Base-by-base conservation (phyloP, 2,329 filamentous ascomycete genomes). In the Lithohypha guttulata region DNA sequence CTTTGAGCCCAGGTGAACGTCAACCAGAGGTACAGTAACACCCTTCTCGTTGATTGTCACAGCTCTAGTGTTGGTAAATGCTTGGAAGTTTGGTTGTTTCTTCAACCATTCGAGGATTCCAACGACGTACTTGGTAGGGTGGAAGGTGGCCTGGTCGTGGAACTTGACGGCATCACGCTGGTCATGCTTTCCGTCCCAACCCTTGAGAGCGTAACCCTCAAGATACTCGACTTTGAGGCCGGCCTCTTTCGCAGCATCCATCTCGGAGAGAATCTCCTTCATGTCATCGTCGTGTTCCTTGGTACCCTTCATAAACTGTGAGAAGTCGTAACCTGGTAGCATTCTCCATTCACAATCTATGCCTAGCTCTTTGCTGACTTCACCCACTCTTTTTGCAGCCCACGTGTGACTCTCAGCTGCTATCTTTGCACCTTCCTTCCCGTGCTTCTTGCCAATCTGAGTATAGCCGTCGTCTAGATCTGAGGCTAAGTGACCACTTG, bases 341-440 rank as follows among this genome's bases (percentile, higher is more conserved):
- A 56, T 55, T 5, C 71, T 64, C 50, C 72, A 76, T 45, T 75
- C 71, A 54, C 72, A 76, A 0, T 74, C 69, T 21, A 75, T 70
- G 3, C 61, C 63, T 4, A 73, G 56, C 44, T 67, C 52, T 40
- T 60, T 57, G 0, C 64, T 56, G 2, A 76, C 57, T 41, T 74
- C 63, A 0, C 69, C 71, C 1, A 75, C 60, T 0, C 61, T 62
- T 15, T 69, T 59, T 8, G 73, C 48, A 1, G 70, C 72, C 66
- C 70, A 76, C 0, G 60, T 58, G 40, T 75, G 71, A 18, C 69
- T 72, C 11, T 75, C 69, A 0, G 69, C 70, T 0, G 69, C 69
- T 1, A 56, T 48, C 41, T 59, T 60, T 0, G 71, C 70, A 1
- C 69, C 68, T 0, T 62, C 54, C 14, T 64, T 53, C 0, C 71